phyloP scores from a whole-genome alignment of 2,329 filamentous ascomycete genomes.

The Simplicillium sp. region DNA sequence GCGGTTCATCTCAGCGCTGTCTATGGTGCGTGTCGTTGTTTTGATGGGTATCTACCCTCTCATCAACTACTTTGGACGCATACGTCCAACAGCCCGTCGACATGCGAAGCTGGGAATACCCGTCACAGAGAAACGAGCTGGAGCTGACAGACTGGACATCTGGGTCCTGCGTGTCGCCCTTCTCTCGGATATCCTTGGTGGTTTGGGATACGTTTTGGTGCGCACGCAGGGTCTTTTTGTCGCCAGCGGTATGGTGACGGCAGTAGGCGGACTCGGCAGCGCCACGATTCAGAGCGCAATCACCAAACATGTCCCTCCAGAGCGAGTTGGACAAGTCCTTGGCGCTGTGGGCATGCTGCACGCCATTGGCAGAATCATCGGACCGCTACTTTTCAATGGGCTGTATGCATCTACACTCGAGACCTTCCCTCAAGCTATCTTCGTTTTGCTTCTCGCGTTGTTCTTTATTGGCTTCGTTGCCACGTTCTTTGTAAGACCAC shows the following conservation, averaged over 20 bases:
- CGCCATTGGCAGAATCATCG: slow-evolving; percentile 67
- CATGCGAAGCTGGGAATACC: slow-evolving; percentile 24
- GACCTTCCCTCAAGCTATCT: slow-evolving; percentile 71
- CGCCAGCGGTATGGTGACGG: slow-evolving; percentile 60
- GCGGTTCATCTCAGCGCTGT: slow-evolving; percentile 72
- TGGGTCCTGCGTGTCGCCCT: slow-evolving; percentile 67
- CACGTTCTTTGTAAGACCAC: slow-evolving; percentile 62
- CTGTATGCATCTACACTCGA: slow-evolving; percentile 77
- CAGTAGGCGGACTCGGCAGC: slow-evolving; percentile 74
- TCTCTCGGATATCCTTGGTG: slow-evolving; percentile 66
- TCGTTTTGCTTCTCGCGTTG: slow-evolving; percentile 59
- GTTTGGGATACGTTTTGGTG: slow-evolving; percentile 63
- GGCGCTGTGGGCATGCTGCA: slow-evolving; percentile 83
- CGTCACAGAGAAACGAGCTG: slow-evolving; percentile 43
- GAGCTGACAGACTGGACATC: slow-evolving; percentile 71
- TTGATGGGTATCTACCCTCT: slow-evolving; percentile 68
- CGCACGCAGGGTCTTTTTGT: slow-evolving; percentile 57
- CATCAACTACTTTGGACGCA: slow-evolving; percentile 66
- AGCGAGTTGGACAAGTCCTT: slow-evolving; percentile 76
- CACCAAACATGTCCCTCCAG: slow-evolving; percentile 82
- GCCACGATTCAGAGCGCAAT: slow-evolving; percentile 77
- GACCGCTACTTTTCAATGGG: slow-evolving; percentile 75
- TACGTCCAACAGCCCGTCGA: slow-evolving; percentile 34
- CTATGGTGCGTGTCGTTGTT: slow-evolving; percentile 63
- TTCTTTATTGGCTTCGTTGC: slow-evolving; percentile 58